Conservation (phyloP, 2,329 filamentous ascomycete genomes). For the Venturia carpophila region DNA sequence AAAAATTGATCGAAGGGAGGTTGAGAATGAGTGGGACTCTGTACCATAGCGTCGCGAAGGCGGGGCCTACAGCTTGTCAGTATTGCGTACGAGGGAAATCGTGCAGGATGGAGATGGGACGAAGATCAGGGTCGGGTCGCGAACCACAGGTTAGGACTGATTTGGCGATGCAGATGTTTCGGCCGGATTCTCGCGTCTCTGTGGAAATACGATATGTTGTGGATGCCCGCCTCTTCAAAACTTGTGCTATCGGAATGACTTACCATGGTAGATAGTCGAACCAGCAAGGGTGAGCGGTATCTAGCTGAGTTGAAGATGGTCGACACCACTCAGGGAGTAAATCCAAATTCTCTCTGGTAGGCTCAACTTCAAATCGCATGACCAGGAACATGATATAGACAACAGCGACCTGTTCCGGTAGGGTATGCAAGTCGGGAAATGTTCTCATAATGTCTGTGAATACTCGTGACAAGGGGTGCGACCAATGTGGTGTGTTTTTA, state of each 20-base stretch:
- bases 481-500: constrained; percentile 52
- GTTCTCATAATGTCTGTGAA: constrained; percentile 77
- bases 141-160: too few species aligned
- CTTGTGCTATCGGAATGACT: constrained; percentile 17
- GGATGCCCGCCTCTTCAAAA: not conserved
- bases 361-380: constrained; percentile 75
- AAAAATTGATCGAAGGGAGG: constrained; percentile 70
- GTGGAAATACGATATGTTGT: not conserved
- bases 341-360: constrained; percentile 71
- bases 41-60: constrained; percentile 61
- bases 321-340: constrained; percentile 65
- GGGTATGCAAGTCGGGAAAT: constrained; percentile 70
- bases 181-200: not conserved
- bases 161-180: too few species aligned
- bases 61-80: constrained; percentile 42
- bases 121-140: not conserved
- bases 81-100: not conserved
- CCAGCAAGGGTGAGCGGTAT: constrained; percentile 67
- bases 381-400: constrained; percentile 81
- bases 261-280: constrained; percentile 71
- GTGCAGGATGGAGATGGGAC: not conserved
- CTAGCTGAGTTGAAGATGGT: constrained; percentile 59
- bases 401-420: constrained; percentile 75
- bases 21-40: constrained; percentile 44
- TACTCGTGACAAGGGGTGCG: constrained; percentile 73